Evolutionary conservation across 768 basidiomycete species (phyloP).

Genomic region (Lactifluus volemus): DNA sequence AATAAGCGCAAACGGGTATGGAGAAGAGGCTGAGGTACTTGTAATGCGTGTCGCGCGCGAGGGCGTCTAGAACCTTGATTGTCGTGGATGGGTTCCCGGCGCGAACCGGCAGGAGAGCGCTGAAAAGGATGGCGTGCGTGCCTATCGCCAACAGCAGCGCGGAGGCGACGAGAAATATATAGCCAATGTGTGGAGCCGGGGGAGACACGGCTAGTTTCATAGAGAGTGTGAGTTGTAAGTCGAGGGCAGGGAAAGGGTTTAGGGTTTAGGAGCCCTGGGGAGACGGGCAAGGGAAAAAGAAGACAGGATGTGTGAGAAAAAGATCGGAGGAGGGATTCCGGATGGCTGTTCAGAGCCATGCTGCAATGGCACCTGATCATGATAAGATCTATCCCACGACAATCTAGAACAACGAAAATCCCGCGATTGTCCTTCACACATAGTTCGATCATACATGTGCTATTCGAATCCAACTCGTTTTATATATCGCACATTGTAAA

Average conservation of each 20-base stretch:
- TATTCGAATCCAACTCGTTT: not conserved
- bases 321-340: not conserved
- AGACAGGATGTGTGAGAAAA: not conserved
- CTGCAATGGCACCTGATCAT: not conserved
- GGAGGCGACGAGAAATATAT: constrained; percentile 10
- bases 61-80: constrained; percentile 42
- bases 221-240: not conserved
- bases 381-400: constrained; percentile 8
- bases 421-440: not conserved
- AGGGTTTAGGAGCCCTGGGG: not conserved
- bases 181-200: constrained; percentile 4
- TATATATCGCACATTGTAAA: constrained; percentile 10
- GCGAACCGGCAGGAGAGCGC: constrained; percentile 4
- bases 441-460: not conserved
- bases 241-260: no score
- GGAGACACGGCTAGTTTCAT: not conserved
- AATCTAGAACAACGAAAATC: not conserved
- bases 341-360: not conserved
- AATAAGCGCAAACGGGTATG: constrained; percentile 76
- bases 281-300: not conserved
- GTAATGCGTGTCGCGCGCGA: constrained; percentile 76
- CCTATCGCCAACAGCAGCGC: constrained; percentile 9
- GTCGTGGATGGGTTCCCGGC: not conserved
- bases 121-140: constrained; percentile 11
- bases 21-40: constrained; percentile 78